phyloP scores from a whole-genome alignment of 768 basidiomycete genomes.

The Tylopilus sp. region DNA sequence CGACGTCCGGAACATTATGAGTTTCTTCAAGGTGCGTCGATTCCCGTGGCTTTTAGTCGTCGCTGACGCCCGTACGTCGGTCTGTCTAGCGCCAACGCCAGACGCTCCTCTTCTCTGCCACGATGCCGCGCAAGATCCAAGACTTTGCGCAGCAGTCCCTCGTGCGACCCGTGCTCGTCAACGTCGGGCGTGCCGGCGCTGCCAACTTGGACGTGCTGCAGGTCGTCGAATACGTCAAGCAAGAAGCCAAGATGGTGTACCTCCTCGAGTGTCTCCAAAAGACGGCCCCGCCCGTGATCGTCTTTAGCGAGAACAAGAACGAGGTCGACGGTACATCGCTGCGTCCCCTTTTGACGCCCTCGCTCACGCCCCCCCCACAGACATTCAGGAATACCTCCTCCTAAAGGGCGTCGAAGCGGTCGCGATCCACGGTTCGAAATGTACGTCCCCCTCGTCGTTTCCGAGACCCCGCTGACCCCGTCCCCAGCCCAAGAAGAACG shows the following conservation, averaged over 20 bases:
- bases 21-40: constrained; percentile 88
- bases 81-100: constrained; percentile 84
- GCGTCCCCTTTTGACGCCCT: background rate
- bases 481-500: constrained; percentile 99
- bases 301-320: constrained; percentile 99
- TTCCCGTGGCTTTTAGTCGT: too few species aligned
- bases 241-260: constrained; percentile 99
- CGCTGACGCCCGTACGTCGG: too few species aligned
- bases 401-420: constrained; percentile 98
- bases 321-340: constrained; percentile 87
- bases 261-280: constrained; percentile 96
- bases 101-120: constrained; percentile 95
- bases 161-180: constrained; percentile 92
- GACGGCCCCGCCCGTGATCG: constrained; percentile 95
- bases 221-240: constrained; percentile 98
- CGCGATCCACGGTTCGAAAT: constrained; percentile 96
- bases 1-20: constrained; percentile 98
- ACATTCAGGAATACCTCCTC: constrained; percentile 96
- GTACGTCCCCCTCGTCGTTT: constrained; percentile 42
- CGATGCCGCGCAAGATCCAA: constrained; percentile 98
- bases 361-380: constrained; percentile 39
- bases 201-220: constrained; percentile 96
- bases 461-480: too few species aligned
- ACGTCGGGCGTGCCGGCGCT: constrained; percentile 96
- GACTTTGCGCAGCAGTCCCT: constrained; percentile 97